Conservation (phyloP, 768 basidiomycete genomes). For the Podaxis pistillaris region DNA sequence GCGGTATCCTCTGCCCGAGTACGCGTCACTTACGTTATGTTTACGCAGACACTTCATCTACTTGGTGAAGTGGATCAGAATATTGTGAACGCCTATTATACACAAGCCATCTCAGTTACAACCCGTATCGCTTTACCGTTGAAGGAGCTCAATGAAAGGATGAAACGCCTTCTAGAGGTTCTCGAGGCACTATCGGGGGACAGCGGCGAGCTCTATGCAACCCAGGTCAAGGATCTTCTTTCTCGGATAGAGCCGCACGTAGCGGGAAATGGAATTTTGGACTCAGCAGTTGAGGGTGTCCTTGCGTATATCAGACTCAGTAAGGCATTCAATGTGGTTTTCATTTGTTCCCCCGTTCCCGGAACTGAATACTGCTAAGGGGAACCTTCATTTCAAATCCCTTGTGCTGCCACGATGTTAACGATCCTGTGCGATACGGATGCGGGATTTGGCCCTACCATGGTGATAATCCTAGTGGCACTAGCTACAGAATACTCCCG, state of each 20-base stretch:
- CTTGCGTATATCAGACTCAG: slow-evolving; percentile 51
- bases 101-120: slow-evolving; percentile 24
- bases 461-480: slow-evolving; percentile 42
- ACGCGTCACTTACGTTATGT: background rate
- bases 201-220: slow-evolving; percentile 61
- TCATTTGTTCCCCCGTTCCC: background rate
- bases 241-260: slow-evolving; percentile 41
- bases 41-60: slow-evolving; percentile 55
- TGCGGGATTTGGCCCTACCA: slow-evolving; percentile 55
- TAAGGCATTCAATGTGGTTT: slow-evolving; percentile 25
- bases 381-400: slow-evolving; percentile 36
- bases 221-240: slow-evolving; percentile 43
- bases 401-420: slow-evolving; percentile 43
- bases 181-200: slow-evolving; percentile 41
- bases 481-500: slow-evolving; percentile 26
- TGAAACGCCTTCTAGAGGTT: slow-evolving; percentile 46
- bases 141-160: slow-evolving; percentile 26
- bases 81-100: slow-evolving; percentile 58
- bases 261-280: slow-evolving; percentile 28
- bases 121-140: background rate
- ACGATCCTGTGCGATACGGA: slow-evolving; percentile 49
- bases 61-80: slow-evolving; percentile 54
- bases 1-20: background rate
- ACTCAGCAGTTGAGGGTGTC: slow-evolving; percentile 55
- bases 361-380: slow-evolving; percentile 29